These are phyloP conservation scores for Eimeria praecox DNA, from an alignment of 169 alveolate genomes.

Conservation along the genomic window DNA sequence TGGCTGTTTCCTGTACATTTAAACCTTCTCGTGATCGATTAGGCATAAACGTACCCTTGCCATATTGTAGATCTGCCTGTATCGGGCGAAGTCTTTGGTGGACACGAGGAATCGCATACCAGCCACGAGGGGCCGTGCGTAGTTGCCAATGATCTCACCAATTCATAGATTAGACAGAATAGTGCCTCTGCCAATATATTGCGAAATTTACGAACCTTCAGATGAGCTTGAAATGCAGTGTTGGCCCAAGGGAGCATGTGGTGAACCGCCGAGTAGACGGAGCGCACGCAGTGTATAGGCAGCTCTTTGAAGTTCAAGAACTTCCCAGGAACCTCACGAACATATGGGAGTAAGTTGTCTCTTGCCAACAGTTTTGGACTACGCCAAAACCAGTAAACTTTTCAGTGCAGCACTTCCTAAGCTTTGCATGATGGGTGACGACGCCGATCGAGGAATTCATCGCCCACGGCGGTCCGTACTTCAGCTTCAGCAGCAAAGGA, in stretches of 20 bases:
- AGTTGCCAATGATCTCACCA: neutral
- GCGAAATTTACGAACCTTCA: neutral
- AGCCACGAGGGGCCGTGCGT: neutral
- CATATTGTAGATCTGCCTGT: neutral
- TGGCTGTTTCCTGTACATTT: neutral
- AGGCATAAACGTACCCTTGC: no score
- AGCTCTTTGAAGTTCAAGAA: neutral
- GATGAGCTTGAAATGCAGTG: neutral
- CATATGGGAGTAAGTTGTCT: neutral
- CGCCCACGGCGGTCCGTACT: neutral
- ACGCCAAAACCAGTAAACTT: neutral
- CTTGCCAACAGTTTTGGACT: neutral
- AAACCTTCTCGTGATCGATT: neutral
- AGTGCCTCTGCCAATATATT: neutral
- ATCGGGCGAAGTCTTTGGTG: no score
- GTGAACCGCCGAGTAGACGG: neutral
- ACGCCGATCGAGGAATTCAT: neutral
- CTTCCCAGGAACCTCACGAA: no score
- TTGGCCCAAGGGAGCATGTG: neutral
- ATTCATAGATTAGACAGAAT: neutral
- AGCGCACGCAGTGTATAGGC: neutral
- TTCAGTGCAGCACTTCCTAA: neutral
- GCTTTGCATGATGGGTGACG: neutral
- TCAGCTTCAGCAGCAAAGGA: neutral
- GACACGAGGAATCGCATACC: no score